phyloP scores from a whole-genome alignment of 1,139 yeast species.

The Dujonia santamariae region DNA sequence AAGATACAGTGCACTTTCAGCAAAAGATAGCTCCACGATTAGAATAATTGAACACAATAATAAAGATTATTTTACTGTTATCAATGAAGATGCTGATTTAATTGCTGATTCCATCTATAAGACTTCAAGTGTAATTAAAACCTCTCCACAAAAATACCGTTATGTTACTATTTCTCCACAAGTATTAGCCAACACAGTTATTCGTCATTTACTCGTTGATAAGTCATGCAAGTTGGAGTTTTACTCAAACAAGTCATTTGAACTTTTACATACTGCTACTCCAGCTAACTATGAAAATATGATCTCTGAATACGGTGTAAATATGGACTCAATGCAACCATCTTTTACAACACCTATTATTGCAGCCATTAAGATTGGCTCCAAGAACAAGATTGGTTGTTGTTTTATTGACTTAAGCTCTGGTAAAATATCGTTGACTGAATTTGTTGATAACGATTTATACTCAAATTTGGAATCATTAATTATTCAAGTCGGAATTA shows the following conservation, averaged over 20 bases:
- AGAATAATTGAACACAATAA: constrained; percentile 67
- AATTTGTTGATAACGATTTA: constrained; percentile 83
- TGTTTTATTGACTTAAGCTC: constrained; percentile 76
- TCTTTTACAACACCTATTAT: constrained; percentile 68
- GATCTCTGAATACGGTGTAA: constrained; percentile 40
- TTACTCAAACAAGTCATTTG: constrained; percentile 60
- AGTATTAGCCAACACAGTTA: constrained; percentile 59
- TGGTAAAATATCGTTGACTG: constrained; percentile 65
- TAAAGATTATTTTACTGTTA: constrained; percentile 72
- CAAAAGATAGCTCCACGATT: constrained; percentile 45
- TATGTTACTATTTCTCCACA: constrained; percentile 79
- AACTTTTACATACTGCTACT: constrained; percentile 61
- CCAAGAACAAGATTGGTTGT: constrained; percentile 61
- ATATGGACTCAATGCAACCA: constrained; percentile 67
- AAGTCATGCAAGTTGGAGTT: constrained; percentile 75
- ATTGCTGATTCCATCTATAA: constrained; percentile 84
- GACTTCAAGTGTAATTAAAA: constrained; percentile 75
- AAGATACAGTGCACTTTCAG: constrained; percentile 51
- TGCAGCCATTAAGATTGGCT: constrained; percentile 62
- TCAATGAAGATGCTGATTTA: constrained; percentile 75
- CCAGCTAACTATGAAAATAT: constrained; percentile 78
- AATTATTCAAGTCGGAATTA: constrained; percentile 82
- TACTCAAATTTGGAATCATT: constrained; percentile 83
- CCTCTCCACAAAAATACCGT: constrained; percentile 47
- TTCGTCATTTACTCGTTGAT: constrained; percentile 66